Conservation (phyloP, 2,329 filamentous ascomycete genomes). For the Penicillium olsonii region DNA sequence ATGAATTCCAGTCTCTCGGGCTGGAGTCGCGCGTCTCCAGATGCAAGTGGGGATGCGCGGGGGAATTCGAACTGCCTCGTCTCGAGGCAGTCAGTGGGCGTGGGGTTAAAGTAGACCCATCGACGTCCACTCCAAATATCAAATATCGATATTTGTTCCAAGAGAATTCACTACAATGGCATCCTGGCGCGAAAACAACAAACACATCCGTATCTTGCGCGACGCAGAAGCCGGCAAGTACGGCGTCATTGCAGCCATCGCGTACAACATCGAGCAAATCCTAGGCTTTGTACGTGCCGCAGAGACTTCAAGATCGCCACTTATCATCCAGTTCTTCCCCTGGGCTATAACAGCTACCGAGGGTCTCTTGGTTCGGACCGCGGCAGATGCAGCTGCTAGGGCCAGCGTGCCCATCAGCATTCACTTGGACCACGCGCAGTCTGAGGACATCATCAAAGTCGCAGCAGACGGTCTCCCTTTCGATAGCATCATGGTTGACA, state of each 20-base stretch:
- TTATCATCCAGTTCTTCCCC: constrained; percentile 73
- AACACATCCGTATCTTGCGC: constrained; percentile 51
- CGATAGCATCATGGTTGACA: constrained; percentile 76
- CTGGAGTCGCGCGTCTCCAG: background rate
- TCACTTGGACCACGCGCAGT: constrained; percentile 68
- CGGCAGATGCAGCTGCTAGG: constrained; percentile 57
- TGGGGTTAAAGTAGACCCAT: background rate
- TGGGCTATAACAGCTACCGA: constrained; percentile 70
- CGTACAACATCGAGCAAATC: constrained; percentile 70
- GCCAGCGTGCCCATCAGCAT: constrained; percentile 62
- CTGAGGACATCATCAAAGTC: constrained; percentile 60
- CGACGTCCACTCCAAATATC: background rate
- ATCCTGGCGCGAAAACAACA: constrained; percentile 20
- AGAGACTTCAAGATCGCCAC: constrained; percentile 65
- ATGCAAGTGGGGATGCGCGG: background rate
- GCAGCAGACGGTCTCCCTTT: constrained; percentile 65
- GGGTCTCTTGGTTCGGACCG: constrained; percentile 56
- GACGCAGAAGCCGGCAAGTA: constrained; percentile 57
- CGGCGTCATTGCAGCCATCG: constrained; percentile 48
- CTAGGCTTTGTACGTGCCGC: constrained; percentile 68
- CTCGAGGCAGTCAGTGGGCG: background rate
- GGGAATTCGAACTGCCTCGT: constrained; percentile 3
- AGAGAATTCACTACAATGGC: constrained; percentile 3
- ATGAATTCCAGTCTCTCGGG: background rate
- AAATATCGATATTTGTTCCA: background rate